phyloP scores from a whole-genome alignment of 495 filamentous ascomycete genomes.

The Aspergillus bertholletiae region DNA sequence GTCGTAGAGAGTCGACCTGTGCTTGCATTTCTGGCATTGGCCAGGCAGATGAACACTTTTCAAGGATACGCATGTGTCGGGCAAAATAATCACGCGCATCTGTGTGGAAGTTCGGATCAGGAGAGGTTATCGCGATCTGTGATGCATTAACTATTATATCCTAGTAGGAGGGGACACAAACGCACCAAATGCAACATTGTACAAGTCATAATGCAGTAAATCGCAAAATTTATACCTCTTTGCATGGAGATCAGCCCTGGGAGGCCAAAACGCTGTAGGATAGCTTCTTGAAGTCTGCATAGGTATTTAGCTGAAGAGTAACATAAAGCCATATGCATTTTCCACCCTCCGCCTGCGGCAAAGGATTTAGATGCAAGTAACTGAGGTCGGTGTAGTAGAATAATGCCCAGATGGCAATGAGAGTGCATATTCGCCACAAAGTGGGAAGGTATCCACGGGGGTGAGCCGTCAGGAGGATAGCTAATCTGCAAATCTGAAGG shows the following conservation, averaged over 20 bases:
- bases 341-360: slow-evolving; percentile 74
- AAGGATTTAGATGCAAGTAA: slow-evolving; percentile 72
- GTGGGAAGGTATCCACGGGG: slow-evolving; percentile 84
- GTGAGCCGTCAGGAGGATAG: slow-evolving; percentile 73
- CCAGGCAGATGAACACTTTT: slow-evolving; percentile 79
- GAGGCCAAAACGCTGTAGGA: slow-evolving; percentile 73
- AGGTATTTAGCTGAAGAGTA: slow-evolving; percentile 84
- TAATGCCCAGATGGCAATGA: slow-evolving; percentile 84
- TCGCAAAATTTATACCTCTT: slow-evolving; percentile 91
- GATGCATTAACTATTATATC: slow-evolving; percentile 13
- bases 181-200: slow-evolving; percentile 93
- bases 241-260: slow-evolving; percentile 89
- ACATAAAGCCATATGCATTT: slow-evolving; percentile 79
- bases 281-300: slow-evolving; percentile 86
- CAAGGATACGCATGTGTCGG: slow-evolving; percentile 91
- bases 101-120: slow-evolving; percentile 80
- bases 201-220: slow-evolving; percentile 88
- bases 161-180: slow-evolving; percentile 5
- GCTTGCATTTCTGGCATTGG: slow-evolving; percentile 90
- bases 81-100: slow-evolving; percentile 90
- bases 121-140: slow-evolving; percentile 90
- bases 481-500: slow-evolving; percentile 75
- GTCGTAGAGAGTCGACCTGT: slow-evolving; percentile 84
- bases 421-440: slow-evolving; percentile 91
- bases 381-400: slow-evolving; percentile 88